These are phyloP conservation scores for Cercospora sp. DNA, from an alignment of 2,329 filamentous ascomycete genomes.

Conservation along the genomic window DNA sequence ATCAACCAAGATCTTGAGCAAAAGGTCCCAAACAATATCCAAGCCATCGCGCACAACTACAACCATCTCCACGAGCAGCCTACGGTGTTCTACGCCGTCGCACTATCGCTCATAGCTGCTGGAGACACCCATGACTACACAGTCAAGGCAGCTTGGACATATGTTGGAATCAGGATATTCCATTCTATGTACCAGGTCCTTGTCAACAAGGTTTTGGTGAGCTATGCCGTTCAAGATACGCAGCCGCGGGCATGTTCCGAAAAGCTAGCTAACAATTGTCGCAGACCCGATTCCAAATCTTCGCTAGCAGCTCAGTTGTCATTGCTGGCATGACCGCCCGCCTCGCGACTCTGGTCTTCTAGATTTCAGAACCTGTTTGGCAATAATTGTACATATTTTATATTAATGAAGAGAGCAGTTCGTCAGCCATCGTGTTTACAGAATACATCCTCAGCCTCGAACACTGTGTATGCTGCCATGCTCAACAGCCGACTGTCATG, in stretches of 20 bases:
- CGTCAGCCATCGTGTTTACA: not conserved
- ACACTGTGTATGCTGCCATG: not conserved
- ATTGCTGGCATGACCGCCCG: slow-evolving; percentile 4
- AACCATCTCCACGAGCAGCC: slow-evolving; percentile 29
- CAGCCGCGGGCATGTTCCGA: not conserved
- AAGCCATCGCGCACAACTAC: slow-evolving; percentile 23
- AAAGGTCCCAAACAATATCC: slow-evolving; percentile 12
- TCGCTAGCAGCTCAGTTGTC: slow-evolving; percentile 4
- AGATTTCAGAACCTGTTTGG: not conserved
- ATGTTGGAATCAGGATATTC: slow-evolving; percentile 43
- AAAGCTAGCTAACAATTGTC: not conserved
- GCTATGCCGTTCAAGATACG: not conserved
- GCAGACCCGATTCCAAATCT: slow-evolving; percentile 10
- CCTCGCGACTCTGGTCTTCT: not conserved
- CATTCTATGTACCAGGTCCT: slow-evolving; percentile 46
- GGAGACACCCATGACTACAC: slow-evolving; percentile 31
- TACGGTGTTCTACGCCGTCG: slow-evolving; percentile 45
- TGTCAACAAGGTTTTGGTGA: slow-evolving; percentile 40
- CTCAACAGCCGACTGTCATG: not conserved
- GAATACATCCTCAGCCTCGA: not conserved
- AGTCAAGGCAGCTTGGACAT: slow-evolving; percentile 44
- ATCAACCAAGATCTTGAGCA: slow-evolving; percentile 6
- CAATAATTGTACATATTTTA: not conserved
- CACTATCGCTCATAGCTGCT: slow-evolving; percentile 37
- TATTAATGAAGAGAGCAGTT: not conserved